Base-by-base conservation (phyloP, 2,329 filamentous ascomycete species). In the Alternaria triticina region DNA sequence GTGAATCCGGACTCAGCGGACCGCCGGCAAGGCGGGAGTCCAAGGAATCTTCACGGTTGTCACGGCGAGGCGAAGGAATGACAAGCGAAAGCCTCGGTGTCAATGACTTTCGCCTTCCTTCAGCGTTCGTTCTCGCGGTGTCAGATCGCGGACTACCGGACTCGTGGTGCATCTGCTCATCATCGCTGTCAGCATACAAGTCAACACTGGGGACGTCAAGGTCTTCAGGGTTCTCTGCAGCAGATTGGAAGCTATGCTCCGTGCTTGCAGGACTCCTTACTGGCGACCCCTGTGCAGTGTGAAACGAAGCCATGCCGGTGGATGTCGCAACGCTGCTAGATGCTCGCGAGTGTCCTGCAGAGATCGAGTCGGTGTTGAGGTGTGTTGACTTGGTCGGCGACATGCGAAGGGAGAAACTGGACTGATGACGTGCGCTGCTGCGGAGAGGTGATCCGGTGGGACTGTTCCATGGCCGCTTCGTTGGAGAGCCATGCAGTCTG, bases 251-350 rank as follows among this genome's bases (percentile, higher is more conserved):
- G 64, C 68, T 73, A 20, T 46, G 43, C 22, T 60, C 69, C 20
- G 72, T 73, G 55, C 59, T 62, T 51, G 55, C 63, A 64, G 62
- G 40, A 61, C 68, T 74, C 58, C 75, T 78, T 72, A 78, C 75
- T 59, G 72, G 72, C 50, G 75, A 77, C 25, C 64, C 66, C 12
- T 65, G 57, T 23, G 70, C 73, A 60, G 70, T 71, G 51, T 70
- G 59, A 20, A 69, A 76, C 15, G 70, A 62, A 4, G 59, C 62
- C 20, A 61, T 67, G 23, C 68, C 70, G n/a, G 61, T 63, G 1
- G 74, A 75, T 9, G 62, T 75, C 7, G 55, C 52, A 15, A 67
- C 57, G 45, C 69, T 73, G 44, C 69, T 72, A 12, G 68, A 59
- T 33, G 54, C 62, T 44, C 67, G 66, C 25, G 56, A 50, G 54